phyloP scores from a whole-genome alignment of 208 protist genomes.

The Lotmaria passim region DNA sequence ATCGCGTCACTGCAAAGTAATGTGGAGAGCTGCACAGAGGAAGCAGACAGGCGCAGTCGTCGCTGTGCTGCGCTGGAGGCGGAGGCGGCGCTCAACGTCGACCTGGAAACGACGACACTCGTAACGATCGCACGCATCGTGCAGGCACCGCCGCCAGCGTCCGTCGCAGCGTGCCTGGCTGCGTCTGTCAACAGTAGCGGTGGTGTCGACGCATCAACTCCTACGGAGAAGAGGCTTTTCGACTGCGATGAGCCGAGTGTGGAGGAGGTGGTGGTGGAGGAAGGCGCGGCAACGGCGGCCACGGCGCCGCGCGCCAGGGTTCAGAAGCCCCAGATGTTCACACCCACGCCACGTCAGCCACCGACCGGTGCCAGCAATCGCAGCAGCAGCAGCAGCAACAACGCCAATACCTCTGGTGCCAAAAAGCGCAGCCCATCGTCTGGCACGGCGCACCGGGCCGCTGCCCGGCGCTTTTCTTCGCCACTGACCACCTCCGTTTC shows the following conservation, averaged over 20 bases:
- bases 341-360: neutral
- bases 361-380: neutral
- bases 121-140: constrained; percentile 7
- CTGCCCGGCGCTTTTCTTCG: neutral
- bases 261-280: constrained; percentile 22
- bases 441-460: neutral
- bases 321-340: neutral
- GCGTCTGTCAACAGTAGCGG: too few relatives aligned
- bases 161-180: too few relatives aligned
- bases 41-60: neutral
- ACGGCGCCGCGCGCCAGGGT: neutral
- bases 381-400: neutral
- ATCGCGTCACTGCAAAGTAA: neutral
- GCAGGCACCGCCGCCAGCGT: neutral
- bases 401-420: neutral
- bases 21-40: neutral
- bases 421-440: neutral
- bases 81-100: constrained; percentile 6
- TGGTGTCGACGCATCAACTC: neutral
- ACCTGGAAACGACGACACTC: constrained; percentile 20
- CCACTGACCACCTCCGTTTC: too few relatives aligned
- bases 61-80: constrained; percentile 18
- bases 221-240: constrained; percentile 33
- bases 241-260: constrained; percentile 22
- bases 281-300: neutral